Evolutionary conservation across 164 flowering plant genomes (phyloP), one percentile per base, ranked within the genome.

Genomic region (Stephania cephalantha): DNA sequence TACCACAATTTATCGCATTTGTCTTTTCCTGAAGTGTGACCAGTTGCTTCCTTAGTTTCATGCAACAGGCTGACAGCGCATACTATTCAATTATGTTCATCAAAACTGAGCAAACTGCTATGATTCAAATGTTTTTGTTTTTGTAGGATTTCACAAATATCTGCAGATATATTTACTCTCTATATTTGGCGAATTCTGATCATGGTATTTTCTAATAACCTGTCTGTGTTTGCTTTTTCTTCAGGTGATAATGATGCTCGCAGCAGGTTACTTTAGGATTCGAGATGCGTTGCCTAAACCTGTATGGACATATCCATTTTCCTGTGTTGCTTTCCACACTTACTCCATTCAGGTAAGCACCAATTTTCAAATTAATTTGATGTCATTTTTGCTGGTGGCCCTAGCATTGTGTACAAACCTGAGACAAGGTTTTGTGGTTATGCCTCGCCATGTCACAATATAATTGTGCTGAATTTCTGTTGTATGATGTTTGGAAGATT

Each of bases 161-260:
- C 18, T 5, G 5, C 13, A 15, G 64, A 1, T 12, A 1, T n/a
- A 58, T 58, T 15, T 55, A 55, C 17, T 15, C 42, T 35, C 42
- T 12, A 9, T 55, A 4, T 18, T 55, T 55, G 5, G 6, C 13
- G 1, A 3, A 15, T 6, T 5, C 55, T 58, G 64, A 58, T n/a
- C 18, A 7, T 58, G 20, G 7, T 9, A 58, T 58, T 35, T 45
- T 72, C 77, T 77, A 17, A 74, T 44, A 6, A 11, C 53, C n/a
- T 5, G 52, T 48, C 22, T 70, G 46, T 20, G 17, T 84, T 74
- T 55, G 44, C 84, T 58, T 58, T 15, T n/a, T 15, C n/a, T 83
- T 73, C 89, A 95, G 98, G 88, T 93, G 76, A 70, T 88, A 70
- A 90, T 96, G 98, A 94, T 96, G 95, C 97, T 96, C 78, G 89